Percentiles rank a stretch among this genome's conserved stretches.
Evolutionary conservation across 371 early-diverging fungal genomes (phyloP).

Genomic region (Mucor lusitanicus): DNA sequence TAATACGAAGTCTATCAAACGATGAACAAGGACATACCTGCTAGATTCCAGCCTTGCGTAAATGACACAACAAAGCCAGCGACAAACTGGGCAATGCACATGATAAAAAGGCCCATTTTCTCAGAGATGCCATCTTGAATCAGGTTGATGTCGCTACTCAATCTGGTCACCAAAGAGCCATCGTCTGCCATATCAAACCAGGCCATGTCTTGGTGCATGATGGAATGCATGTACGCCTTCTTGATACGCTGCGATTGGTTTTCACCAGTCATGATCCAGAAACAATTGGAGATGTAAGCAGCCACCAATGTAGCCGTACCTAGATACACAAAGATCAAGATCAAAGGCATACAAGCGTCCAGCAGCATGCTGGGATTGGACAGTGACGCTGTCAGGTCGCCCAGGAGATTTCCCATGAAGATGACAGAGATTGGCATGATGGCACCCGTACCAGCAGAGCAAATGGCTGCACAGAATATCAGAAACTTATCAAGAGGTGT

Average conservation of each 20-base stretch:
- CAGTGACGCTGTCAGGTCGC: conserved; percentile 3
- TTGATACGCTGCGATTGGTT: conserved; percentile 36
- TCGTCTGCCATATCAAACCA: conserved; percentile 79
- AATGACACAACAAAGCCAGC: conserved; percentile 54
- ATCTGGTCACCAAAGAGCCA: conserved; percentile 69
- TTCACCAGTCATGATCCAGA: conserved; percentile 39
- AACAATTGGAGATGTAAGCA: conserved; percentile 32
- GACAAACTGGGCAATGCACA: conserved; percentile 42
- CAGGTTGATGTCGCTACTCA: conserved; percentile 71
- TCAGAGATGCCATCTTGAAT: conserved; percentile 86
- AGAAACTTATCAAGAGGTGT: conserved; percentile 21
- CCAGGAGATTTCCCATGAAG: conserved; percentile 34
- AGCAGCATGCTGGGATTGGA: conserved; percentile 3
- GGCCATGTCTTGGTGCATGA: conserved; percentile 82
- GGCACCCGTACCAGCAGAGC: conserved; percentile 32
- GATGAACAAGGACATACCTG: background rate
- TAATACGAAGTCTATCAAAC: too few species aligned
- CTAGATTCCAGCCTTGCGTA: conserved; percentile 33
- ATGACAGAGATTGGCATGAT: conserved; percentile 38
- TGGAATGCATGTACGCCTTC: conserved; percentile 61
- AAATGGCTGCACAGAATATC: conserved; percentile 26
- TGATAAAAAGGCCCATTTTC: conserved; percentile 75
- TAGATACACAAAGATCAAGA: conserved; percentile 34
- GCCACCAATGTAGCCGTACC: conserved; percentile 31
- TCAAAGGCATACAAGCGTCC: conserved; percentile 18